Base-by-base conservation (phyloP, 768 basidiomycete species). In the Calocera viscosa region DNA sequence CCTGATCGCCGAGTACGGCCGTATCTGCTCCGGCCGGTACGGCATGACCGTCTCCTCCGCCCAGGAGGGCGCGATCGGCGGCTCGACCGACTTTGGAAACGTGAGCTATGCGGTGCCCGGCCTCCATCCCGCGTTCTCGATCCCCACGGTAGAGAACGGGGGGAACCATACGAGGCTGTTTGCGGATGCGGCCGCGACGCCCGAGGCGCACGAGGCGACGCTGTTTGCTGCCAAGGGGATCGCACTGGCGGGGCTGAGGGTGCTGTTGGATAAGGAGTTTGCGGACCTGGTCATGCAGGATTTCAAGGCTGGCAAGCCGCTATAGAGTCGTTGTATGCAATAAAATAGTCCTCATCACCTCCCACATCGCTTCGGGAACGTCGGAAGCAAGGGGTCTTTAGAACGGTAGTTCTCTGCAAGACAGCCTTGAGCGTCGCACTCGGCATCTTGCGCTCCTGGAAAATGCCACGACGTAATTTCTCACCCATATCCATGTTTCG, bases 121-220 rank as follows among this genome's bases (percentile, higher is more conserved):
- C 3, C 40, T 47, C 65, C 49, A 40, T 2, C 22, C 26, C n/a
- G 1, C 63, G 30, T 66, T 12, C 32, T 90, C 88, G 11, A 92
- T 92, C 43, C 91, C 90, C 1, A 90, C 87, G 0, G 78, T 83
- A 22, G 73, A 77, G 0, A 80, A 84, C 69, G 90, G 89, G 11
- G 89, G 89, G 10, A 91, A 91, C 72, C 91, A 92, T 70, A 91
- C 90, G 0, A 76, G 75, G 1, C 84, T 77, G 16, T 92, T 92
- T 72, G 76, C 82, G 22, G 75, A 82, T 22, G 77, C 88, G 0
- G 89, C 89, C 0, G 79, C 82, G 0, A 86, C 84, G 0, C 73
- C 77, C 1, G 77, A 76, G 32, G 83, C 89, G 0, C 90, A 91
- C 69, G 77, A 84, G 32, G 87, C 85, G 5, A 85, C 84, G 69